Evolutionary conservation across 2,329 filamentous ascomycete genomes (phyloP).

Genomic region (Colletotrichum kahawae): DNA sequence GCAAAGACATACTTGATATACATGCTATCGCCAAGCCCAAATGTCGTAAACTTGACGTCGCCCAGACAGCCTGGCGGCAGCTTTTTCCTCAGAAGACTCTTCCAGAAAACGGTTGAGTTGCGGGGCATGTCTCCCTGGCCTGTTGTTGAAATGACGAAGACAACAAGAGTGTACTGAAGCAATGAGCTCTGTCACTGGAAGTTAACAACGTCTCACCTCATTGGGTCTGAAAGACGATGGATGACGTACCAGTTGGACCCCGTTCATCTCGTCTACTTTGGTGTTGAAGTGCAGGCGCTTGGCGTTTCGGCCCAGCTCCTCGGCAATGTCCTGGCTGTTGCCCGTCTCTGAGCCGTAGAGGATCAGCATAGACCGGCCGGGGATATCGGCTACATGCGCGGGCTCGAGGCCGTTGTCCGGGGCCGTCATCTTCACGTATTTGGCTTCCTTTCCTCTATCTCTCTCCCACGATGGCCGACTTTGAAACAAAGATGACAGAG

Average conservation of each 20-base stretch:
- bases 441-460: neutral
- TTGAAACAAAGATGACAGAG: neutral
- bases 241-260: conserved; percentile 71
- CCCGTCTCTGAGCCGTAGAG: conserved; percentile 96
- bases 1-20: conserved; percentile 75
- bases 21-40: conserved; percentile 93
- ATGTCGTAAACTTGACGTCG: conserved; percentile 77
- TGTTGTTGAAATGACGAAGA: conserved; percentile 90
- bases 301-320: conserved; percentile 77
- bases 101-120: conserved; percentile 87
- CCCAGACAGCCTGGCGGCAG: conserved; percentile 73
- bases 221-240: neutral
- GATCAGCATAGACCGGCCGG: conserved; percentile 62
- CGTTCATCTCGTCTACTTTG: conserved; percentile 78
- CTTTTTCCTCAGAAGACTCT: conserved; percentile 77
- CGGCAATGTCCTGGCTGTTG: conserved; percentile 89
- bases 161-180: conserved; percentile 60
- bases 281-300: conserved; percentile 82
- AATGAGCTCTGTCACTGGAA: conserved; percentile 49
- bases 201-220: neutral
- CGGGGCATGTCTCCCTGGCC: conserved; percentile 92
- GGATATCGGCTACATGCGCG: conserved; percentile 28
- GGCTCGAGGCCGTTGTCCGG: conserved; percentile 16
- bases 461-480: neutral
- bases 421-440: neutral